These are phyloP conservation scores for Collybia nuda DNA, from an alignment of 768 basidiomycete species.

Conservation along the genomic window DNA sequence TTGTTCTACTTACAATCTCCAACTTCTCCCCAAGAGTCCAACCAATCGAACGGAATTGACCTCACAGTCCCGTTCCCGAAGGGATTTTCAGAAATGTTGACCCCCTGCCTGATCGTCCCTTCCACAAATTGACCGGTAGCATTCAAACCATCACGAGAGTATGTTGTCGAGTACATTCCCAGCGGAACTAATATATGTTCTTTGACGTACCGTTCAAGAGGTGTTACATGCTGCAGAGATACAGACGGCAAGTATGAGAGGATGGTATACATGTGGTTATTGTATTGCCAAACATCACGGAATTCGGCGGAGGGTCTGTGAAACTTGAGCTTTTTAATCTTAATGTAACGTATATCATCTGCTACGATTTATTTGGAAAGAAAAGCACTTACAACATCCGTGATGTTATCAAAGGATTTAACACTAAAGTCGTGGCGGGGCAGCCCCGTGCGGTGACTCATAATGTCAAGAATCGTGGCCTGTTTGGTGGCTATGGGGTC, in stretches of 20 bases:
- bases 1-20: slow-evolving; percentile 14
- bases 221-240: slow-evolving; percentile 14
- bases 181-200: slow-evolving; percentile 24
- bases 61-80: slow-evolving; percentile 20
- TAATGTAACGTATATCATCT: not conserved
- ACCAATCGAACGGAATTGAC: slow-evolving; percentile 10
- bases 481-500: slow-evolving; percentile 20
- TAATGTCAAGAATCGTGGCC: slow-evolving; percentile 17
- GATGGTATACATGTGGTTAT: slow-evolving; percentile 26
- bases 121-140: slow-evolving; percentile 22
- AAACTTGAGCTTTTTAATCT: slow-evolving; percentile 20
- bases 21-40: slow-evolving; percentile 20
- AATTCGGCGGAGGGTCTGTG: slow-evolving; percentile 27
- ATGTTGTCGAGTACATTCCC: slow-evolving; percentile 27
- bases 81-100: slow-evolving; percentile 17
- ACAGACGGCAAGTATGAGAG: slow-evolving; percentile 22
- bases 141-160: slow-evolving; percentile 22
- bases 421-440: slow-evolving; percentile 16
- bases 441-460: slow-evolving; percentile 19
- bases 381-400: slow-evolving; percentile 6
- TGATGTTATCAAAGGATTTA: slow-evolving; percentile 7
- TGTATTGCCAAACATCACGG: slow-evolving; percentile 26
- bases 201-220: slow-evolving; percentile 25
- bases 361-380: not conserved
- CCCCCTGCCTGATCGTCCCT: slow-evolving; percentile 16